Conservation (phyloP, 2,329 filamentous ascomycete species). For the Sordariomycetes sp. region DNA sequence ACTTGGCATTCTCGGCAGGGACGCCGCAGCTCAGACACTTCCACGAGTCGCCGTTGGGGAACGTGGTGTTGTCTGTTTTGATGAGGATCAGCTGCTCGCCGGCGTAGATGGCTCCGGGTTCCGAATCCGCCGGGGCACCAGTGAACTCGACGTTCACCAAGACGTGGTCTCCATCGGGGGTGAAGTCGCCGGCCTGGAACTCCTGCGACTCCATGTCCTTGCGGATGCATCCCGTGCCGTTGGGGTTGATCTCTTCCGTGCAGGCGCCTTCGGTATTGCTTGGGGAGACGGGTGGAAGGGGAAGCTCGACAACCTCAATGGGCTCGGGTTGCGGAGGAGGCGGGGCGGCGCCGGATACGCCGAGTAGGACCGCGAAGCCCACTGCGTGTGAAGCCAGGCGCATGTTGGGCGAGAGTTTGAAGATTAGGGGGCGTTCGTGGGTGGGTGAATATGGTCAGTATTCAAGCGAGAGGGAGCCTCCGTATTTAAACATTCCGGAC, state of each 20-base stretch:
- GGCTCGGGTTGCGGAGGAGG: constrained; percentile 19
- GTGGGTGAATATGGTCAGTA: background rate
- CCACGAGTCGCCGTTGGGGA: constrained; percentile 32
- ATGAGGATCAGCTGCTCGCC: constrained; percentile 30
- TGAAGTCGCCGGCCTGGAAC: constrained; percentile 16
- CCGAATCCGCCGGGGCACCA: constrained; percentile 26
- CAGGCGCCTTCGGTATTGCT: constrained; percentile 18
- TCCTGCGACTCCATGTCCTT: background rate
- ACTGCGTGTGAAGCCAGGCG: background rate
- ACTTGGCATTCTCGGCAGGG: constrained; percentile 17
- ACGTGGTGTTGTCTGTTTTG: constrained; percentile 26
- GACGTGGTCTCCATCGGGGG: constrained; percentile 31
- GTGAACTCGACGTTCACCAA: constrained; percentile 25
- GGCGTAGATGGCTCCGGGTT: constrained; percentile 27
- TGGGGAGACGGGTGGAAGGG: constrained; percentile 22
- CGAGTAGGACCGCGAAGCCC: background rate
- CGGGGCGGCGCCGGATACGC: constrained; percentile 9
- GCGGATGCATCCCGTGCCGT: constrained; percentile 24
- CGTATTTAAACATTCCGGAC: background rate
- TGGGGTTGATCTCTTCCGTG: constrained; percentile 19
- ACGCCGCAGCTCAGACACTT: constrained; percentile 36
- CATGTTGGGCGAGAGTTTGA: background rate
- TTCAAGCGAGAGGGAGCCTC: background rate
- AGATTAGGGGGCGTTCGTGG: background rate
- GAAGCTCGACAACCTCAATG: constrained; percentile 21